Evolutionary conservation across 192 early-diverging fungal species (phyloP).

Genomic region (Coemansia sp.): DNA sequence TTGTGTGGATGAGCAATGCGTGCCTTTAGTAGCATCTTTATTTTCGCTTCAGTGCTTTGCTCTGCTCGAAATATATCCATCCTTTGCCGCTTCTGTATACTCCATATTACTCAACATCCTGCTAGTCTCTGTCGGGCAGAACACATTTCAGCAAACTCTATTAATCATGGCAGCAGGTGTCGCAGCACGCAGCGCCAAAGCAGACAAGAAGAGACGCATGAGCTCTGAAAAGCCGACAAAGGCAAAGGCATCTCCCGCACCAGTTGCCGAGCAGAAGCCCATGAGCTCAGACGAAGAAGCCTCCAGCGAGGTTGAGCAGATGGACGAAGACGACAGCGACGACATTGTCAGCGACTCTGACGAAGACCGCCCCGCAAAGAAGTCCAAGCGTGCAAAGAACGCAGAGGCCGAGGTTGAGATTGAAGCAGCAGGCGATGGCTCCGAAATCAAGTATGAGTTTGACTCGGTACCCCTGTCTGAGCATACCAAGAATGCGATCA

Average conservation of each 20-base stretch:
- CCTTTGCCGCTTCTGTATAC: neutral
- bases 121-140: neutral
- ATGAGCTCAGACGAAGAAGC: neutral
- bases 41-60: neutral
- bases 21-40: neutral
- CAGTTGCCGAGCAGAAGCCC: neutral
- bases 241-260: neutral
- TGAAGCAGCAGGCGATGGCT: neutral
- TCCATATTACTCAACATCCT: neutral
- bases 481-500: slow-evolving; percentile 75
- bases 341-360: slow-evolving; percentile 6
- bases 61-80: neutral
- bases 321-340: slow-evolving; percentile 13
- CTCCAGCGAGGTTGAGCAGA: slow-evolving; percentile 1
- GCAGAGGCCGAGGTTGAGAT: slow-evolving; percentile 7
- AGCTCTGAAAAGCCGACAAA: slow-evolving; percentile 3
- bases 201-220: slow-evolving; percentile 15
- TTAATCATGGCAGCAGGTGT: slow-evolving; percentile 8
- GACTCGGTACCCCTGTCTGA: slow-evolving; percentile 74
- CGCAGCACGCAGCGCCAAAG: slow-evolving; percentile 4
- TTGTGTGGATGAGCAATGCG: neutral
- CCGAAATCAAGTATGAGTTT: slow-evolving; percentile 61
- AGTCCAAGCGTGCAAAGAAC: slow-evolving; percentile 4
- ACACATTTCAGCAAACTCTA: neutral
- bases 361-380: slow-evolving; percentile 1